Conservation (phyloP, 73 alveolate species). For the Effrenium voratum region DNA sequence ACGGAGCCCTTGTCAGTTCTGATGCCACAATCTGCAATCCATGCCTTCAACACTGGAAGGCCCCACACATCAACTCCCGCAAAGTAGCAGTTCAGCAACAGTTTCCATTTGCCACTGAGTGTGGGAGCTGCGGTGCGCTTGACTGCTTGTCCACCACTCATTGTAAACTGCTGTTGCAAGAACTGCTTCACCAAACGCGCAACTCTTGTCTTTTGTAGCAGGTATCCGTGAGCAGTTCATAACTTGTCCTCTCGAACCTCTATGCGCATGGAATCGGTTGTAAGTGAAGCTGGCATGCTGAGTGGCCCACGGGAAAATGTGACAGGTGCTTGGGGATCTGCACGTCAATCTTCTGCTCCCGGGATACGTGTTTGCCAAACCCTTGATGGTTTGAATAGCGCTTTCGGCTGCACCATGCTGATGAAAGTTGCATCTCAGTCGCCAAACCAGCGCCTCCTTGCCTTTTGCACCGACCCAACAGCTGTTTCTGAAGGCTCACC, state of each 20-base stretch:
- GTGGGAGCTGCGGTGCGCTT: too few relatives aligned
- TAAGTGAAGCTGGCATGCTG: too few relatives aligned
- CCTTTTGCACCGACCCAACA: too few relatives aligned
- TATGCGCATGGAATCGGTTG: too few relatives aligned
- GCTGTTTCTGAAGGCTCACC: too few relatives aligned
- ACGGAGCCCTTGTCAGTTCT: neutral
- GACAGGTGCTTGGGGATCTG: too few relatives aligned
- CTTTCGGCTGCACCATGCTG: neutral
- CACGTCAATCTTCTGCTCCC: neutral
- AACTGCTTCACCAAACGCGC: neutral
- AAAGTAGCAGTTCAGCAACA: too few relatives aligned
- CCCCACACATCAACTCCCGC: neutral
- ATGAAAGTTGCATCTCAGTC: neutral
- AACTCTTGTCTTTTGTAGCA: neutral
- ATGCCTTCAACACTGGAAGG: neutral
- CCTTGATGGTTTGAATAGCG: neutral
- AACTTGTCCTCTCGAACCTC: neutral
- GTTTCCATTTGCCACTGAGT: too few relatives aligned
- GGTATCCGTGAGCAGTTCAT: neutral
- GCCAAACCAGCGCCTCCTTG: too few relatives aligned
- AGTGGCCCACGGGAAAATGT: too few relatives aligned
- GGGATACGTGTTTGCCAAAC: neutral
- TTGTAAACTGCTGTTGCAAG: neutral
- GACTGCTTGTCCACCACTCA: neutral
- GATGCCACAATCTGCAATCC: neutral